Base-by-base conservation (phyloP, 164 flowering plant species). In the Macadamia tetraphylla region DNA sequence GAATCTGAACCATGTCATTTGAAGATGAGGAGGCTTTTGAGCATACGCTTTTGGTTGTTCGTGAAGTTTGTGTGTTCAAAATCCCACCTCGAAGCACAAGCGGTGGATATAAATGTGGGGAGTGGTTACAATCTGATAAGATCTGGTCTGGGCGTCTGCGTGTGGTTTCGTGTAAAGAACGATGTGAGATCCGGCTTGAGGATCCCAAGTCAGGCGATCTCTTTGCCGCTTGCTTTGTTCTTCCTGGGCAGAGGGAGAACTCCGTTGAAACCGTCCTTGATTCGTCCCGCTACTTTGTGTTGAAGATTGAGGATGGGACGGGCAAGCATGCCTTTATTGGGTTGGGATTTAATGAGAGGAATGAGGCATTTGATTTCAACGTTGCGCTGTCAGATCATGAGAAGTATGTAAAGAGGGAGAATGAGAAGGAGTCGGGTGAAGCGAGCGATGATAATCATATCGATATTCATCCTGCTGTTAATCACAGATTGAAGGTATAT, bases 141-240 rank as follows among this genome's bases (percentile, higher is more conserved):
- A 95, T 95, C 90, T 95, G 99, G 99, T 65, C 94, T 2, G 99
- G 99, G 9, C 86, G 99, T 18, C 89, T 95, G 67, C 90, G 99
- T 0, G 94, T 92, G 2, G 97, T 92, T 1, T 95, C 99, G 14
- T 85, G 91, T 79, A 76, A 79, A 69, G 81, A 81, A 18, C 86
- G 93, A 0, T 91, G 98, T 74, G 99, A 95, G 94, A 92, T 95
- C 84, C 96, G 98, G 0, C 81, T 95, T 7, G 99, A 95, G 81
- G 98, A 95, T 71, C 96, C 99, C 30, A 81, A 70, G 72, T 81
- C 98, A 40, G 92, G 88, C 42, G 99, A 95, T 44, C 92, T 95
- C 1, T 95, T 95, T 67, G 99, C 98, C 9, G 99, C 99, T 6
- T 95, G 98, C 70, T 89, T 87, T 76, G 87, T 95, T 3, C 68